Evolutionary conservation across 2,329 filamentous ascomycete species (phyloP).

Genomic region (Arthrocladium fulminans): DNA sequence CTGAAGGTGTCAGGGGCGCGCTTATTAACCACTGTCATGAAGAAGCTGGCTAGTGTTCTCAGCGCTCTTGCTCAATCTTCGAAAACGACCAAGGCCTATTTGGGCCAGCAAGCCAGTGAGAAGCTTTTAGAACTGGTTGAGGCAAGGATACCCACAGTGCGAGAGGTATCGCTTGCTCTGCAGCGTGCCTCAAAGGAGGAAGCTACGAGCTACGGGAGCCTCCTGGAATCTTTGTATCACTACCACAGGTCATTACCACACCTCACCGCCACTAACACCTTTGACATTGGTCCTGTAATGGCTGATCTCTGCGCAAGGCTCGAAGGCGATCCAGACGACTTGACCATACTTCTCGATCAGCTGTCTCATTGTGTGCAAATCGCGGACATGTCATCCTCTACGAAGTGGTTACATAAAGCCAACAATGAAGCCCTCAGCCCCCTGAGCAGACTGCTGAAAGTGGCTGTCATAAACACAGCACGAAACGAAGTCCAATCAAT

Average conservation of each 20-base stretch:
- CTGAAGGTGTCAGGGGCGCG: constrained; percentile 77
- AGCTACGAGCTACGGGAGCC: constrained; percentile 65
- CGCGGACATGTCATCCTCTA: constrained; percentile 68
- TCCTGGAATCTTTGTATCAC: constrained; percentile 68
- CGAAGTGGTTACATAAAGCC: constrained; percentile 81
- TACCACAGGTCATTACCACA: constrained; percentile 79
- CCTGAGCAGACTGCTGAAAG: constrained; percentile 2
- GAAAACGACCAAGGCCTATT: constrained; percentile 30
- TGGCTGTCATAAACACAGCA: neutral
- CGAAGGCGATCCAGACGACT: constrained; percentile 43
- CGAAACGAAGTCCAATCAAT: neutral
- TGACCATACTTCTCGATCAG: constrained; percentile 56
- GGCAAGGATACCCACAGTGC: constrained; percentile 69
- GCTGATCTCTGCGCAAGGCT: constrained; percentile 58
- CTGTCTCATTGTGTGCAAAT: constrained; percentile 74
- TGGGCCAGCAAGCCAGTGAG: constrained; percentile 63
- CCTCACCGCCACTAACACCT: constrained; percentile 70
- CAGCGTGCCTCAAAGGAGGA: constrained; percentile 60
- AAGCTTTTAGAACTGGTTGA: constrained; percentile 67
- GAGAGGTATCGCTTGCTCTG: constrained; percentile 68
- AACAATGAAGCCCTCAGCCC: constrained; percentile 2
- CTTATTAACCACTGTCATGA: constrained; percentile 66
- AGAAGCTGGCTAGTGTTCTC: constrained; percentile 62
- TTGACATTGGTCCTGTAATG: constrained; percentile 75
- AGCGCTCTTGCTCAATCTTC: constrained; percentile 50